Conservation (phyloP, 2,329 filamentous ascomycete species). For the Botrytis cinerea region DNA sequence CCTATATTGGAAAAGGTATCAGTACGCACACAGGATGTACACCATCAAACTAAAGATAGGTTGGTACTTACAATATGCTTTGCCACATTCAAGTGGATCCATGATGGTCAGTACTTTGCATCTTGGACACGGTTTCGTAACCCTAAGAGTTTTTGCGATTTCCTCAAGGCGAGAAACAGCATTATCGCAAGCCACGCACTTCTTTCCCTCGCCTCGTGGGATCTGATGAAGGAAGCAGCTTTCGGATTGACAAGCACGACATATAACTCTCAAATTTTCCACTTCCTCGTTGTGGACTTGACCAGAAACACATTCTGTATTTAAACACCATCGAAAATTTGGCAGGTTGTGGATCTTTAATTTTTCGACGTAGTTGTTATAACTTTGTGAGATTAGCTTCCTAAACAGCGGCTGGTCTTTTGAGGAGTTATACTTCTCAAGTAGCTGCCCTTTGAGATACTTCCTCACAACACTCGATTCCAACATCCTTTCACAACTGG, state of each 20-base stretch:
- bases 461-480: background rate
- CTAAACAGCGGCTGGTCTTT: accelerated
- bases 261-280: background rate
- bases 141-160: background rate
- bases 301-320: background rate
- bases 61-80: background rate
- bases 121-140: background rate
- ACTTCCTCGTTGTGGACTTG: background rate
- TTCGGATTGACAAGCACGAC: background rate
- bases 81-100: background rate
- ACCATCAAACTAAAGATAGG: too few species aligned
- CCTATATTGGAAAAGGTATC: background rate
- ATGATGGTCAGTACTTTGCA: background rate
- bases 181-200: background rate
- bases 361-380: background rate
- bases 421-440: background rate
- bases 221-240: slow-evolving; percentile 1
- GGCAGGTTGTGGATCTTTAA: background rate
- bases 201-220: background rate
- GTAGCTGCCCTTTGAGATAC: background rate
- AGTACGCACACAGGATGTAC: background rate
- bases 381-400: background rate
- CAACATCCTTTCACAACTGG: background rate
- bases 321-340: slow-evolving; percentile 15
- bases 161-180: background rate